Evolutionary conservation across 1,284 basidiomycete species (phyloP).

Genomic region (Ceratorhiza oryzae-sativae): DNA sequence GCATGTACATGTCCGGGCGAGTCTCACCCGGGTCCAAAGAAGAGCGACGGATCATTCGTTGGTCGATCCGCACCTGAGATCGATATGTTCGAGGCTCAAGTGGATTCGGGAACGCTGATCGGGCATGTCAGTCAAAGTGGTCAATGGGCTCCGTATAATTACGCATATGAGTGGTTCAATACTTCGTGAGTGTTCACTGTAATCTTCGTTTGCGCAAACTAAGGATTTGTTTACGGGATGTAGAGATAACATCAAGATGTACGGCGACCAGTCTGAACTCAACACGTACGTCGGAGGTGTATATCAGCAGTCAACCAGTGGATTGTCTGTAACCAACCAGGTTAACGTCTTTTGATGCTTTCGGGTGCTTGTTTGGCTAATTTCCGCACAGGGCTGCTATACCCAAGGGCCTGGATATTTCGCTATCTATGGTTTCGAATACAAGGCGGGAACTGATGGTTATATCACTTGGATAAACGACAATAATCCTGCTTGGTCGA

Average conservation of each 20-base stretch:
- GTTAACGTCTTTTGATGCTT: conserved; percentile 51
- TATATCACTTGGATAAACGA: conserved; percentile 84
- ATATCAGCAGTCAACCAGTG: conserved; percentile 71
- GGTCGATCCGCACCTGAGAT: conserved; percentile 88
- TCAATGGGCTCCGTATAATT: conserved; percentile 45
- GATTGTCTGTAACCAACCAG: conserved; percentile 57
- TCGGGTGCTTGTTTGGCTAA: neutral
- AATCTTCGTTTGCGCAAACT: too few species aligned
- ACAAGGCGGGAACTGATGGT: conserved; percentile 62
- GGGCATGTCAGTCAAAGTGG: conserved; percentile 44
- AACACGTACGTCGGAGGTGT: conserved; percentile 64
- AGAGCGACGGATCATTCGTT: conserved; percentile 44
- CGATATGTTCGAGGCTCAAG: conserved; percentile 77
- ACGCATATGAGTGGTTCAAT: conserved; percentile 47
- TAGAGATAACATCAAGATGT: conserved; percentile 20
- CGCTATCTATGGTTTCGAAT: conserved; percentile 70
- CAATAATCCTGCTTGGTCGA: conserved; percentile 73
- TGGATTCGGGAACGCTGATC: conserved; percentile 42
- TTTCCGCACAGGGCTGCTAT: conserved; percentile 8
- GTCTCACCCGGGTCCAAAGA: conserved; percentile 55
- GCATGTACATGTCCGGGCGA: conserved; percentile 52
- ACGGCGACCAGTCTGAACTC: conserved; percentile 49
- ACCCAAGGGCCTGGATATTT: conserved; percentile 50
- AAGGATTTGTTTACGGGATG: too few species aligned
- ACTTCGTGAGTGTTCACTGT: conserved; percentile 6